A percentile compares a stretch with the other conserved stretches of the same genome.
Evolutionary conservation across 345 rosid genomes (phyloP).

Genomic region (Arabis alpina): DNA sequence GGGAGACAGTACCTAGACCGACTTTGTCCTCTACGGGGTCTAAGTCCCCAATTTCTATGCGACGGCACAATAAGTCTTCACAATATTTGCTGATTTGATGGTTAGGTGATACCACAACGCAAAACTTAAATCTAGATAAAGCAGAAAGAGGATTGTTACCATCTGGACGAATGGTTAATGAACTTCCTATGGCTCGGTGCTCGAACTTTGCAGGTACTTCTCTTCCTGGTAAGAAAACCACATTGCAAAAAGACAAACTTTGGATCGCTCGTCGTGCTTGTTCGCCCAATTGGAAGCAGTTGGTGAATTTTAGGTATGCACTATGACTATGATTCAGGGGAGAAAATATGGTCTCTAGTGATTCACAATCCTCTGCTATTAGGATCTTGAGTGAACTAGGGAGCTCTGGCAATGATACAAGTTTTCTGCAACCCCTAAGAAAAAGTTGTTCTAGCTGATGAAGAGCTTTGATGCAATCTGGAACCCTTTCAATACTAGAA

Average conservation of each 20-base stretch:
- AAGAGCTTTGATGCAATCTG: neutral
- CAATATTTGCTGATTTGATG: neutral
- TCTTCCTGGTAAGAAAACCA: neutral
- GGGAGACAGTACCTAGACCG: neutral
- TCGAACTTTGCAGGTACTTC: neutral
- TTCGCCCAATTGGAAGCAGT: slow-evolving; percentile 1
- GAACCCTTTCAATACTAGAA: neutral
- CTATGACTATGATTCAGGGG: neutral
- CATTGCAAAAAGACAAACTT: too few species aligned
- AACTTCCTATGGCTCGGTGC: neutral
- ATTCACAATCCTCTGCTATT: neutral
- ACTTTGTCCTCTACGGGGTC: neutral
- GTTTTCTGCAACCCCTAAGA: neutral
- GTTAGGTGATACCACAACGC: neutral
- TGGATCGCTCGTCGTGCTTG: neutral
- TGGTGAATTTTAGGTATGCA: neutral
- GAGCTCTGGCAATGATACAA: neutral
- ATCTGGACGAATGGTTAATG: neutral
- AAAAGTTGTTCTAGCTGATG: neutral
- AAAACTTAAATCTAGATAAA: neutral
- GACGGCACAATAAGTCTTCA: neutral
- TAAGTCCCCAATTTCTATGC: neutral
- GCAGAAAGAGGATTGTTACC: neutral
- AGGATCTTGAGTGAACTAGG: neutral
- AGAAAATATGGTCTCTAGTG: neutral